These are phyloP conservation scores for Isoetes taiwanensis DNA, from an alignment of 75 land plant species.

Conservation along the genomic window DNA sequence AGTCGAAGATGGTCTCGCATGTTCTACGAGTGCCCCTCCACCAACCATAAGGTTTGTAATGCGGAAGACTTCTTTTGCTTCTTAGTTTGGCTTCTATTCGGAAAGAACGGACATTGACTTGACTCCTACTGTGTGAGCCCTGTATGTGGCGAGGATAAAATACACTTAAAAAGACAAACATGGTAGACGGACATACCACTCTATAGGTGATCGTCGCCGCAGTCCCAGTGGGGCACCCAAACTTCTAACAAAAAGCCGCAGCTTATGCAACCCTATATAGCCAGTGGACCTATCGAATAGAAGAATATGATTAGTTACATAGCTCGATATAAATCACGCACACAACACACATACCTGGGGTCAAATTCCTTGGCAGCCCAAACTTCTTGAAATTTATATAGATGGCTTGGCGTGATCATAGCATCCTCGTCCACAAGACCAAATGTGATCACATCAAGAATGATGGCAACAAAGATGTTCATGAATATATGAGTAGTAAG, in stretches of 20 bases:
- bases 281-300: constrained; percentile 10
- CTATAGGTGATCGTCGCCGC: constrained; percentile 13
- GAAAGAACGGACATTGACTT: too few species aligned
- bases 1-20: too few species aligned
- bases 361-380: constrained; percentile 20
- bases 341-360: too few species aligned
- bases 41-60: neutral
- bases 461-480: constrained; percentile 29
- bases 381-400: constrained; percentile 11
- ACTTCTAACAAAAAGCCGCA: constrained; percentile 14
- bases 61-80: neutral
- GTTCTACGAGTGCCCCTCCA: too few species aligned
- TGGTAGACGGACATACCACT: constrained; percentile 18
- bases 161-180: neutral
- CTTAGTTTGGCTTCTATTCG: neutral
- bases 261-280: constrained; percentile 27
- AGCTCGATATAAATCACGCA: too few species aligned
- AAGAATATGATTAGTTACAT: neutral
- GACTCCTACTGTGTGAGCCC: neutral
- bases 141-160: neutral
- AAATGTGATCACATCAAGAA: constrained; percentile 29
- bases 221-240: constrained; percentile 27
- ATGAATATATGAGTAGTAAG: constrained; percentile 21
- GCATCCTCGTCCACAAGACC: constrained; percentile 29
- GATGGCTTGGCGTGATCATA: constrained; percentile 19